Conservation (phyloP, 179 eudicot genomes). For the Drosera spatulata region DNA sequence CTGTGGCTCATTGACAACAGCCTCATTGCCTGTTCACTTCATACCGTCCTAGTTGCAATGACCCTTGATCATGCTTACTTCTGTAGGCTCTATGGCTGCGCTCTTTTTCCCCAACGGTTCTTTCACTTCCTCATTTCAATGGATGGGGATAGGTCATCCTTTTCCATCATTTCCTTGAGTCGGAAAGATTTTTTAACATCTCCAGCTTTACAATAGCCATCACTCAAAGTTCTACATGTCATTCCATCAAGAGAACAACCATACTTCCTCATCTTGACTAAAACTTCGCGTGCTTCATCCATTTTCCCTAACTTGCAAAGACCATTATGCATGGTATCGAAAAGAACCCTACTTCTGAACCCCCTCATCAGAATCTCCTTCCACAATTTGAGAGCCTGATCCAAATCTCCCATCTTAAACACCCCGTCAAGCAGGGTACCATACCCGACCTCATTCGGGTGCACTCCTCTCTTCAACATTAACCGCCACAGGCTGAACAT, state of each 20-base stretch:
- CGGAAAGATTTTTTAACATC: conserved; percentile 34
- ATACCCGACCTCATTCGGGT: conserved; percentile 55
- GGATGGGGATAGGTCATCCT: conserved; percentile 27
- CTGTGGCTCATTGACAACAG: no score
- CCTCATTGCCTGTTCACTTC: no score
- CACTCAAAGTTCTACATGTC: conserved; percentile 40
- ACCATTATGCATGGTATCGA: conserved; percentile 65
- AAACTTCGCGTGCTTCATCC: conserved; percentile 48
- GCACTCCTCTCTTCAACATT: conserved; percentile 59
- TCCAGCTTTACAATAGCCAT: conserved; percentile 58
- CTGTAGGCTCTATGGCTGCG: no score
- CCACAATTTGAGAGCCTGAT: conserved; percentile 55
- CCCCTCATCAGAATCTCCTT: conserved; percentile 49
- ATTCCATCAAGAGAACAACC: conserved; percentile 55
- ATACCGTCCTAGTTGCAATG: no score
- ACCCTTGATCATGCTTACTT: no score
- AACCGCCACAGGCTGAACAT: conserved; percentile 50
- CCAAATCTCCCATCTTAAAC: conserved; percentile 37
- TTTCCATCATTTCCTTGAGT: conserved; percentile 42
- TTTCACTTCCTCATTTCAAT: conserved; percentile 20
- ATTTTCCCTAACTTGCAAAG: conserved; percentile 64
- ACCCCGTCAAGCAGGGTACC: conserved; percentile 61
- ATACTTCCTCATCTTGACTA: conserved; percentile 50
- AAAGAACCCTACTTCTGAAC: conserved; percentile 29
- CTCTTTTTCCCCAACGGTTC: no score